Evolutionary conservation across 768 basidiomycete species (phyloP).

Genomic region (Multifurca ochricompacta): DNA sequence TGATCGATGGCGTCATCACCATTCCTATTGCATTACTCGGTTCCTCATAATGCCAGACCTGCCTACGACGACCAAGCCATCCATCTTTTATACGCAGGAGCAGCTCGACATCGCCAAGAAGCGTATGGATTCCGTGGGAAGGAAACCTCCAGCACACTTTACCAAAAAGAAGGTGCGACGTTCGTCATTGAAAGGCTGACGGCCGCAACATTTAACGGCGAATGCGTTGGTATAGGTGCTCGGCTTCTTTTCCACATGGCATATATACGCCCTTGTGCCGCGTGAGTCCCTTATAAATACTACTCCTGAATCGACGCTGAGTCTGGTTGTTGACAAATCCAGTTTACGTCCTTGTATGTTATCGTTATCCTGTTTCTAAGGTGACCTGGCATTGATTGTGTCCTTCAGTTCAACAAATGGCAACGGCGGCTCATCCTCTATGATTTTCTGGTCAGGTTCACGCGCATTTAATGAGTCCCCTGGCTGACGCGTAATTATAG

Average conservation of each 20-base stretch:
- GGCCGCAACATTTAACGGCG: neutral
- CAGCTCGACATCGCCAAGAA: constrained; percentile 29
- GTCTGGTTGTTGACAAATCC: neutral
- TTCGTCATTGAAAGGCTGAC: neutral
- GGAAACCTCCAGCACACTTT: constrained; percentile 30
- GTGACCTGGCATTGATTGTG: neutral
- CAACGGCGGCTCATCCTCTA: constrained; percentile 26
- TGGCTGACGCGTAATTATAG: constrained; percentile 11
- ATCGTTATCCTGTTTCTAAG: too few relatives aligned
- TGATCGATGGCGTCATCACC: constrained; percentile 37
- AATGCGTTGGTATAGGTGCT: constrained; percentile 22
- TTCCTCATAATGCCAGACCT: constrained; percentile 34
- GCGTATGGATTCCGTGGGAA: constrained; percentile 29
- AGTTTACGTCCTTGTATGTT: constrained; percentile 28
- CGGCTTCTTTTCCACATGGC: constrained; percentile 35
- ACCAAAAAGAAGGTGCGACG: constrained; percentile 28
- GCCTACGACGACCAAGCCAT: constrained; percentile 30
- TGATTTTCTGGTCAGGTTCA: constrained; percentile 32
- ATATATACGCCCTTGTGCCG: constrained; percentile 30
- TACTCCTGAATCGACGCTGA: neutral
- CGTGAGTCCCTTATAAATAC: constrained; percentile 23
- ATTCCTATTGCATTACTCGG: constrained; percentile 33
- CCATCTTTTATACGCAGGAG: constrained; percentile 27
- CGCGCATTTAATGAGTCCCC: neutral
- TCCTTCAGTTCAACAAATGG: constrained; percentile 33